Evolutionary conservation across 768 basidiomycete species (phyloP), one percentile per base, ranked within the genome.

Genomic region (Lactarius pseudohatsudake): DNA sequence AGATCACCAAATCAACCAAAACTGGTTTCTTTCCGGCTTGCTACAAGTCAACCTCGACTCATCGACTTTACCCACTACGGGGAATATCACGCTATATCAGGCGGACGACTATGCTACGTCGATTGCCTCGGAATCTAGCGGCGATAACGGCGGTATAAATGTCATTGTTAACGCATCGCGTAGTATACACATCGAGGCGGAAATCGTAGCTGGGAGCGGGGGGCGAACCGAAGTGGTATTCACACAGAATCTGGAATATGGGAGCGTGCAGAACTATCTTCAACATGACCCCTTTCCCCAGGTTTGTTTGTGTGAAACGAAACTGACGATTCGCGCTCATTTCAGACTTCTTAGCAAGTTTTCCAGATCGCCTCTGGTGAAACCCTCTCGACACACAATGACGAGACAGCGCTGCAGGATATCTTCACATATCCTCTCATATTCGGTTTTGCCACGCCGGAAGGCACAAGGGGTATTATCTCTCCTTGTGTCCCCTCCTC

Each of bases 11-110:
- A 85, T 88, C 71, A 82, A 88, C 61, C 80, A 83, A n/a, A 92
- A 91, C 72, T 93, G 91, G 91, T 90, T 84, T 72, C 85, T 91
- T 34, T 90, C 89, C 4, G 91, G 82, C 13, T 73, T 79, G 45
- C 75, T 93, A 6, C 90, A 92, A 73, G 86, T 90, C 56, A 75
- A 87, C 65, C 86, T 85, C 1, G 88, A 91, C 72, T 74, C 84
- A 11, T 89, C 90, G 40, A 76, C 79, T 1, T 77, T 79, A 72
- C 88, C 80, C 4, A 92, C 91, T 2, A 90, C 85, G 1, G 91
- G 91, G 32, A 81, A 78, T 32, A 90, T 92, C 32, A 32, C 32
- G 0, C n/a, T 72, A 10, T 88, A 91, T 70, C 75, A 81, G 20
- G 89, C 79, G 38, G 75, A 83, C 11, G 83, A 83, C 0, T 91